phyloP scores from a whole-genome alignment of 768 basidiomycete genomes.

The Tulasnella sp. region DNA sequence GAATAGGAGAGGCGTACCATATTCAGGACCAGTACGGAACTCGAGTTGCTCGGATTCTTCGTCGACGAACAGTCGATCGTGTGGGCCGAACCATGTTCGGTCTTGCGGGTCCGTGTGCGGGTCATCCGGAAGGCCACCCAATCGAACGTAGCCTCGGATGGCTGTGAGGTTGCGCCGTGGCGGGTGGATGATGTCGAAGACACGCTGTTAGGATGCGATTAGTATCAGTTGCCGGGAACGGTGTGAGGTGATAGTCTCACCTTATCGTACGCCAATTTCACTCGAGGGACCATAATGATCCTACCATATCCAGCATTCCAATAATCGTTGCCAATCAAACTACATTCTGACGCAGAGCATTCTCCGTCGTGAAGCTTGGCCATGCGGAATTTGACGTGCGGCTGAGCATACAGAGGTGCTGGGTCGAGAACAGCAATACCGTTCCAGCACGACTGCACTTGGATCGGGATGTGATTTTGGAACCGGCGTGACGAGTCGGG shows the following conservation, averaged over 20 bases:
- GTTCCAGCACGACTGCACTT: conserved; percentile 98
- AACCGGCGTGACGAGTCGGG: conserved; percentile 64
- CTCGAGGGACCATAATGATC: conserved; percentile 95
- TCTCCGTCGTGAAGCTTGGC: conserved; percentile 78
- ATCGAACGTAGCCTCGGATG: conserved; percentile 82
- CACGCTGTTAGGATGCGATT: too few species aligned
- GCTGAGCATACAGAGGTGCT: conserved; percentile 85
- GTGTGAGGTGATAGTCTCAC: too few species aligned
- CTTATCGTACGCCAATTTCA: conserved; percentile 90
- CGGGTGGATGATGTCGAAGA: conserved; percentile 93
- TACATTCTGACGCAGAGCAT: conserved; percentile 92
- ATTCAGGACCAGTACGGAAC: conserved; percentile 71
- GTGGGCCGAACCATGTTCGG: conserved; percentile 95
- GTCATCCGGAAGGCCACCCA: conserved; percentile 97
- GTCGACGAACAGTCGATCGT: conserved; percentile 83
- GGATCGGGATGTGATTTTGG: conserved; percentile 84
- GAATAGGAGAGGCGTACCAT: conserved; percentile 49
- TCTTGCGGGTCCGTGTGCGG: conserved; percentile 96
- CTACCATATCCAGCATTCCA: conserved; percentile 94
- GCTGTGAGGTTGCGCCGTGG: conserved; percentile 83
- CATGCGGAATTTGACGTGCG: conserved; percentile 93
- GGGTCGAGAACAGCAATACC: conserved; percentile 94
- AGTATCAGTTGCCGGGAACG: too few species aligned
- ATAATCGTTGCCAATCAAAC: conserved; percentile 96
- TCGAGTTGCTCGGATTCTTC: conserved; percentile 73